phyloP scores from a whole-genome alignment of 768 basidiomycete species.

The Mycena galericulata region DNA sequence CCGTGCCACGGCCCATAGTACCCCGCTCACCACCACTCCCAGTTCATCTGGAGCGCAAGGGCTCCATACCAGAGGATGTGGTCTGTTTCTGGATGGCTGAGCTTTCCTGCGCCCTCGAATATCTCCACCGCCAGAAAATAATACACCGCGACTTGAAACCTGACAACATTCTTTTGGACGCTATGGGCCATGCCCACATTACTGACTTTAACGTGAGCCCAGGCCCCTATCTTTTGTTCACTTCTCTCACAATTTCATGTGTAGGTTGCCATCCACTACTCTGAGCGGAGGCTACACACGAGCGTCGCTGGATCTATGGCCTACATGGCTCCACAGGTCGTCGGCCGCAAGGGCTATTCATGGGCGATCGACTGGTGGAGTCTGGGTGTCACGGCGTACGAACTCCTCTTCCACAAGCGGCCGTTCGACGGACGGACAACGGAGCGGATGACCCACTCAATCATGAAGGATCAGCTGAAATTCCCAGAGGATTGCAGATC shows the following conservation, averaged over 20 bases:
- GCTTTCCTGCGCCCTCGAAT: slow-evolving; percentile 84
- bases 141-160: slow-evolving; percentile 93
- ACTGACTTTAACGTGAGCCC: slow-evolving; percentile 91
- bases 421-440: slow-evolving; percentile 93
- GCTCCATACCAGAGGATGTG: slow-evolving; percentile 72
- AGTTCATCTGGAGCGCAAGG: slow-evolving; percentile 89
- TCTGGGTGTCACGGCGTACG: slow-evolving; percentile 90
- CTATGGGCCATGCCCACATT: slow-evolving; percentile 93
- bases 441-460: slow-evolving; percentile 89
- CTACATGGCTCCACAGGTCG: slow-evolving; percentile 99
- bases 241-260: not conserved
- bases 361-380: slow-evolving; percentile 98
- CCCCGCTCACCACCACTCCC: slow-evolving; percentile 20
- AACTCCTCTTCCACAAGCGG: slow-evolving; percentile 84
- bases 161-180: slow-evolving; percentile 95
- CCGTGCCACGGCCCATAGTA: slow-evolving; percentile 12
- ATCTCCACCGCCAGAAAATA: slow-evolving; percentile 92
- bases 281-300: slow-evolving; percentile 87
- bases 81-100: slow-evolving; percentile 94
- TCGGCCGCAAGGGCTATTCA: slow-evolving; percentile 91
- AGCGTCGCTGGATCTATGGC: slow-evolving; percentile 99
- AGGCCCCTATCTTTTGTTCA: not conserved
- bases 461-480: slow-evolving; percentile 80
- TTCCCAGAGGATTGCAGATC: slow-evolving; percentile 78
- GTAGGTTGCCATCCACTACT: slow-evolving; percentile 91